phyloP scores from a whole-genome alignment of 768 basidiomycete species.

The Podaxis sp. region DNA sequence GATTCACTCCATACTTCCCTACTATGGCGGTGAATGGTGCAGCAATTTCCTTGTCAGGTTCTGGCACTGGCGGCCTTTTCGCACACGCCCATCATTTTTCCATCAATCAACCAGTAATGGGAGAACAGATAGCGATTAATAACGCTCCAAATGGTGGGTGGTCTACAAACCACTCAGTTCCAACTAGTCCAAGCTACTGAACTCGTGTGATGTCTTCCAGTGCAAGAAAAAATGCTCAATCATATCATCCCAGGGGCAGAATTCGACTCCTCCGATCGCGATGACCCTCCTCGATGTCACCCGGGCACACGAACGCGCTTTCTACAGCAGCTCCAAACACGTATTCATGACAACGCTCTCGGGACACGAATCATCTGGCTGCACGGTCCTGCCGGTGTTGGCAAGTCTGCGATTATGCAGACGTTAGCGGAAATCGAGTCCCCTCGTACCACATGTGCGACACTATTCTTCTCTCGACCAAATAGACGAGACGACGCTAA shows the following conservation, averaged over 20 bases:
- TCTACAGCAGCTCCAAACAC: neutral
- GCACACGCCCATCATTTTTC: neutral
- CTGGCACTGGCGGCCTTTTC: too few relatives aligned
- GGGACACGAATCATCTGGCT: constrained; percentile 7
- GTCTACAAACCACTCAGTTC: neutral
- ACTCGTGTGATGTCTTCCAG: neutral
- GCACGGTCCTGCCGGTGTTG: constrained; percentile 4
- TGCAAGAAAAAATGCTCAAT: neutral
- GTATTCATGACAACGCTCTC: neutral
- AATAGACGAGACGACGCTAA: neutral
- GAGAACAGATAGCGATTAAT: neutral
- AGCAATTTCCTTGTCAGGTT: too few relatives aligned
- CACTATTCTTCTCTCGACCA: neutral
- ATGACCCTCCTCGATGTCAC: neutral
- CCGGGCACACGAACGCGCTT: neutral
- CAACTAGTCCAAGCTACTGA: neutral
- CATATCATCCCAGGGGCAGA: neutral
- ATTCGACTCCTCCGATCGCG: too few relatives aligned
- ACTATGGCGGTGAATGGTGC: too few relatives aligned
- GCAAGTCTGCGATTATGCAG: constrained; percentile 7
- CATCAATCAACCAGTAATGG: neutral
- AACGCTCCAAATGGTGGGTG: neutral
- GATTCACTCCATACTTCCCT: too few relatives aligned
- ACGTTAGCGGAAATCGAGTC: neutral
- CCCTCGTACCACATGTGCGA: neutral